Evolutionary conservation across 495 filamentous ascomycete genomes (phyloP), one percentile per base, ranked within the genome.

Genomic region (Hypoxylon rickii): DNA sequence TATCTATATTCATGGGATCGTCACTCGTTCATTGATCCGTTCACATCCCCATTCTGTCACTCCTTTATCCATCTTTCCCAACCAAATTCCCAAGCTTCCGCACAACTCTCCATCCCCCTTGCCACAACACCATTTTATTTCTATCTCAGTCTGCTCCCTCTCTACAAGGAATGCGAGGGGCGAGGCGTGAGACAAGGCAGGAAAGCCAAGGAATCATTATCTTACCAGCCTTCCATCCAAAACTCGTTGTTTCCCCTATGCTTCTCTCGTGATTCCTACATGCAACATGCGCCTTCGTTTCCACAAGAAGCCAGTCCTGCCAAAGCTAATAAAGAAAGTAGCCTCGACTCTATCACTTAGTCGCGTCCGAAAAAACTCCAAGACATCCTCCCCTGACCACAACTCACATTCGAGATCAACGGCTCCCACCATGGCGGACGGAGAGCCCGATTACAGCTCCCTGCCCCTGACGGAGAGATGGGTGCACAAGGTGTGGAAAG

Each of bases 401-500:
- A 41, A 17, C 21, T 37, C 21, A 48, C 44, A 36, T 22, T 20
- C 38, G 11, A 18, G 32, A 39, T 16, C 19, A 8, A 17, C 32
- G 18, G 17, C 50, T 13, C 21, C 40, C 38, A 50, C 40, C 16
- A 89, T 89, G 86, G 84, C 83, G 13, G 86, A 88, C 47, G 68
- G 73, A 64, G 89, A 92, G 69, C 89, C 92, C 57, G 92, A 96
- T 68, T 95, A 88, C 68, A 89, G 84, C 71, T 82, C 85, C 57
- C 76, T 97, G 39, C 88, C 92, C 4, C 13, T 3, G 22, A 15
- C 24, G 8, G 7, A 18, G 3, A 13, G 5, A 11, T 12, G 43
- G 29, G 65, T 46, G 13, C 21, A 37, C 8, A 36, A 94, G 87
- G 85, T 88, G 67, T 99, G 94, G 94, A 99, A 99, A 80, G 94